A percentile compares a stretch with the other conserved stretches of the same genome.
Conservation (phyloP, 176 grass and related monocot genomes). For the Avena insularis region DNA sequence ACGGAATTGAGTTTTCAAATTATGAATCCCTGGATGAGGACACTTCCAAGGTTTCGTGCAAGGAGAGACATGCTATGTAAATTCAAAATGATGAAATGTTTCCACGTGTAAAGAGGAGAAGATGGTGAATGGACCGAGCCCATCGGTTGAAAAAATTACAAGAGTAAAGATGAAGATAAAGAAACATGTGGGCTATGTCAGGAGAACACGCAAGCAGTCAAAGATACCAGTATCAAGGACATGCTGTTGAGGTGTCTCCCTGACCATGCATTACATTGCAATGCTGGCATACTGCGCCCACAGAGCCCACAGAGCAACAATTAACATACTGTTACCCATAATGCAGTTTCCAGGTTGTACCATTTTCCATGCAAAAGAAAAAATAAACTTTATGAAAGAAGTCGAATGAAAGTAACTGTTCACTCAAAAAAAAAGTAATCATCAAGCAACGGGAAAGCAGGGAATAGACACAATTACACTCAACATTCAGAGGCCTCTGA, state of each 20-base stretch:
- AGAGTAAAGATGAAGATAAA: slow-evolving; percentile 4
- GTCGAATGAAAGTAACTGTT: slow-evolving; percentile 18
- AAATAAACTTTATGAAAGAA: slow-evolving; percentile 5
- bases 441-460: not conserved
- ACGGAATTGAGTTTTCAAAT: not conserved
- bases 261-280: slow-evolving; percentile 8
- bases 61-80: not conserved
- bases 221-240: slow-evolving; percentile 50
- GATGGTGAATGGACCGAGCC: not conserved
- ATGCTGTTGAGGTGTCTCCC: slow-evolving; percentile 9
- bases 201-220: slow-evolving; percentile 40
- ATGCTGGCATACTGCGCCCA: slow-evolving; percentile 7
- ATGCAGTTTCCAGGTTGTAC: slow-evolving; percentile 12
- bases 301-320: slow-evolving; percentile 22
- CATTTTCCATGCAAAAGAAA: not conserved
- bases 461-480: not conserved
- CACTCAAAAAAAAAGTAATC: not conserved
- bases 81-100: not conserved
- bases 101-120: not conserved
- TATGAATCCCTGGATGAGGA: no score
- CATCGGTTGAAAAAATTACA: not conserved
- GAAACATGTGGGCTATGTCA: slow-evolving; percentile 28
- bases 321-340: slow-evolving; percentile 42
- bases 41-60: no score
- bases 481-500: no score